These are phyloP conservation scores for Crithidia thermophila DNA, from an alignment of 208 protist species.

Conservation along the genomic window DNA sequence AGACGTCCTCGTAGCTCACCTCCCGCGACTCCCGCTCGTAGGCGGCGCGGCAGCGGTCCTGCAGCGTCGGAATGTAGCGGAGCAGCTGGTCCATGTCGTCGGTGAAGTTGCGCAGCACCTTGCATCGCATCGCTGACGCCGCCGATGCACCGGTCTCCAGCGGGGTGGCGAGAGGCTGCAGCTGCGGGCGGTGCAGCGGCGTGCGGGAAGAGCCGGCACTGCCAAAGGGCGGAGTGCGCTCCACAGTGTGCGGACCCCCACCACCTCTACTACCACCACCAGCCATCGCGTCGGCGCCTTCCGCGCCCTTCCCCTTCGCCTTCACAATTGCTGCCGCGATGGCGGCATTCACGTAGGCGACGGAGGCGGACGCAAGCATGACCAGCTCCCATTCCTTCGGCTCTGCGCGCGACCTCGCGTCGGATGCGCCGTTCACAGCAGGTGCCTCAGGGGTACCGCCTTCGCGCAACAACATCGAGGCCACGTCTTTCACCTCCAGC, in stretches of 20 bases:
- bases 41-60: slow-evolving; percentile 16
- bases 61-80: slow-evolving; percentile 10
- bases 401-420: not conserved
- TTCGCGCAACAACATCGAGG: slow-evolving; percentile 6
- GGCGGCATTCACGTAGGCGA: slow-evolving; percentile 22
- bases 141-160: not conserved
- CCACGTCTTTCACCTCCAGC: slow-evolving; percentile 11
- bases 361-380: slow-evolving; percentile 5
- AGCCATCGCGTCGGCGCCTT: not conserved
- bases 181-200: slow-evolving; percentile 8
- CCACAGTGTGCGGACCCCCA: not conserved
- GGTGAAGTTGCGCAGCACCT: slow-evolving; percentile 22
- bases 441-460: too few relatives aligned
- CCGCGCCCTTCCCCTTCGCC: not conserved
- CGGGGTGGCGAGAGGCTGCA: not conserved
- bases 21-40: slow-evolving; percentile 20
- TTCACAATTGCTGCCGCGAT: slow-evolving; percentile 9
- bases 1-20: slow-evolving; percentile 31
- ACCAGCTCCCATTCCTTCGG: slow-evolving; percentile 21
- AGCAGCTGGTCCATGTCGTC: slow-evolving; percentile 37
- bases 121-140: not conserved
- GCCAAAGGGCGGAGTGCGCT: not conserved
- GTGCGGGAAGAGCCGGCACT: not conserved
- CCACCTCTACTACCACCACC: not conserved
- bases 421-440: too few relatives aligned